phyloP scores from a whole-genome alignment of 768 basidiomycete species.

The Pisolithus tinctorius region DNA sequence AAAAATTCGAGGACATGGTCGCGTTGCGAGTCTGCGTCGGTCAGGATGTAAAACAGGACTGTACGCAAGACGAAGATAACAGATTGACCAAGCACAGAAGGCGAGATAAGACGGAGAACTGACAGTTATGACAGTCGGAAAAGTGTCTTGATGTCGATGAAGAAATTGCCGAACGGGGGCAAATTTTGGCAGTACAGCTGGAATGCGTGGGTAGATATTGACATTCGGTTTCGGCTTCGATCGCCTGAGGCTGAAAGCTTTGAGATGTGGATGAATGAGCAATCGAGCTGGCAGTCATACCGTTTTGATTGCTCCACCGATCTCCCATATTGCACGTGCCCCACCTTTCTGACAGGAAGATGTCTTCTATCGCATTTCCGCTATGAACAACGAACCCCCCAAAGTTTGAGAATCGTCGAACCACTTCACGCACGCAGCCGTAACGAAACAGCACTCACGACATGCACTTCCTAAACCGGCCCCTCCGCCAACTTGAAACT shows the following conservation, averaged over 20 bases:
- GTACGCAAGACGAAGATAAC: neutral
- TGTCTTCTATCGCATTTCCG: constrained; percentile 58
- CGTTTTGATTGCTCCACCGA: constrained; percentile 83
- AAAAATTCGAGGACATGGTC: constrained; percentile 78
- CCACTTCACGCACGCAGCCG: constrained; percentile 6
- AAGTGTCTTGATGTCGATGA: constrained; percentile 97
- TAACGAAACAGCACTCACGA: constrained; percentile 33
- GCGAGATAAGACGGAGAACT: constrained; percentile 19
- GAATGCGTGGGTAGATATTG: constrained; percentile 1
- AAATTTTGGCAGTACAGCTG: constrained; percentile 97
- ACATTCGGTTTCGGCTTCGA: neutral
- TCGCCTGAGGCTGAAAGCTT: no score
- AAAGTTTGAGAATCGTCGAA: neutral
- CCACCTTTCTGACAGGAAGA: constrained; percentile 87
- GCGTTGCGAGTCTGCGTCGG: constrained; percentile 69
- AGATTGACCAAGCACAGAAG: neutral
- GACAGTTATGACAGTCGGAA: constrained; percentile 85
- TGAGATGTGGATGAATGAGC: no score
- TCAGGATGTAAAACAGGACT: constrained; percentile 89
- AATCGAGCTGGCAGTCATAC: no score
- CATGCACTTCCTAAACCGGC: constrained; percentile 62
- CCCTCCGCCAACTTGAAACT: constrained; percentile 95
- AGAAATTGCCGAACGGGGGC: constrained; percentile 94
- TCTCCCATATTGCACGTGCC: constrained; percentile 89
- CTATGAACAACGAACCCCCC: constrained; percentile 28